Evolutionary conservation across 331 rosid genomes (phyloP), one percentile per base, ranked within the genome.

Genomic region (Arachis monticola): DNA sequence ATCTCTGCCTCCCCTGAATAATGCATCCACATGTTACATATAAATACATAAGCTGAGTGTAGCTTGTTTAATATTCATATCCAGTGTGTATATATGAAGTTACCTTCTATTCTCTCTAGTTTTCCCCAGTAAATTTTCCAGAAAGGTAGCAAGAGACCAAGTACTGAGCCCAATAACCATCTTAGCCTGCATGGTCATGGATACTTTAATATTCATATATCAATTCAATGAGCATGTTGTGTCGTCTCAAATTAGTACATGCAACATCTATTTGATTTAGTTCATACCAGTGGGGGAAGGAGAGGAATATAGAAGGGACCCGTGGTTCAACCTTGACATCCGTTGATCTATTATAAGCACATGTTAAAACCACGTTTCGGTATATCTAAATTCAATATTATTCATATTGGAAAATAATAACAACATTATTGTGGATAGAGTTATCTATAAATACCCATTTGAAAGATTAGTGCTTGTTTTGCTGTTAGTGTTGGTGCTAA

Each of bases 31-130:
- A 58, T 64, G 59, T 63, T 40, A 30, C 1, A 17, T 27, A 76
- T 38, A 12, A n/a, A 53, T 53, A 35, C 45, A 38, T 8, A 1
- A 8, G 2, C 9, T 48, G 7, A 51, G 2, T 7, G 10, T 44
- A 5, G 7, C 46, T 10, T 8, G 2, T 59, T 7, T 2, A 9
- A 51, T 40, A 48, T 27, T 52, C 22, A 2, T 27, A 27, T 27
- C 30, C 30, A 27, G 30, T 27, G 7, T 68, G 70, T 70, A 5
- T 9, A 13, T 75, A 30, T 5, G 14, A 67, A 53, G 68, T 35
- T 85, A 88, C 97, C 91, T 88, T 88, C 95, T 52, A 92, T 75
- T 30, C 31, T 81, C 10, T 47, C 74, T 3, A 88, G 73, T 58
- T 84, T 78, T 10, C 8, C 44, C 91, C 84, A 87, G 42, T 74